Evolutionary conservation across 208 protist genomes (phyloP).

Genomic region (Strigomonas galati): DNA sequence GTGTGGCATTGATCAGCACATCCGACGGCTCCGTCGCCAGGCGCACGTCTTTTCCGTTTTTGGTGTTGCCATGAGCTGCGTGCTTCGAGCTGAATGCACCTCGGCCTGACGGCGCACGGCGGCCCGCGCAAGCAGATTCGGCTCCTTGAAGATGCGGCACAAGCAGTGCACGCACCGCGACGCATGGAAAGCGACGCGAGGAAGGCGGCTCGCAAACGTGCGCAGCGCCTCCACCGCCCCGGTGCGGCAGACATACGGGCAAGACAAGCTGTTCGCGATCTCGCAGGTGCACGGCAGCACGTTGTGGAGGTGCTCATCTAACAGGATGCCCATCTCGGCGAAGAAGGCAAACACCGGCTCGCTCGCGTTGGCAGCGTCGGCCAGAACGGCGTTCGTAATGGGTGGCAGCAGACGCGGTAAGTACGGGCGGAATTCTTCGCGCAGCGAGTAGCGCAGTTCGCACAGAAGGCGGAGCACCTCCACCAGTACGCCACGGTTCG

Average conservation of each 20-base stretch:
- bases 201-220: conserved; percentile 65
- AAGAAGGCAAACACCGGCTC: conserved; percentile 79
- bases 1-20: conserved; percentile 45
- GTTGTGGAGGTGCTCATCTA: conserved; percentile 79
- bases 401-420: conserved; percentile 66
- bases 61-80: no score
- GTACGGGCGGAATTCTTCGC: conserved; percentile 81
- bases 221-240: conserved; percentile 62
- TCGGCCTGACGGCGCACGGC: conserved; percentile 3
- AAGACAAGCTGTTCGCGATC: conserved; percentile 52
- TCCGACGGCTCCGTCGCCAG: not conserved
- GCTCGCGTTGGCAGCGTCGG: conserved; percentile 40
- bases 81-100: not conserved
- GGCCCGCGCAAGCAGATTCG: conserved; percentile 22
- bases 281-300: conserved; percentile 81
- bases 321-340: conserved; percentile 60
- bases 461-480: conserved; percentile 67
- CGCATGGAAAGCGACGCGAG: conserved; percentile 63
- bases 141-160: conserved; percentile 73
- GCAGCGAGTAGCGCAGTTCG: conserved; percentile 63
- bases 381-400: conserved; percentile 57
- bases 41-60: not conserved
- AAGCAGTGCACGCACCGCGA: conserved; percentile 80
- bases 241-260: conserved; percentile 47
- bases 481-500: conserved; percentile 56